Base-by-base conservation (phyloP, 148 eudicot genomes). In the Chenopodium album region DNA sequence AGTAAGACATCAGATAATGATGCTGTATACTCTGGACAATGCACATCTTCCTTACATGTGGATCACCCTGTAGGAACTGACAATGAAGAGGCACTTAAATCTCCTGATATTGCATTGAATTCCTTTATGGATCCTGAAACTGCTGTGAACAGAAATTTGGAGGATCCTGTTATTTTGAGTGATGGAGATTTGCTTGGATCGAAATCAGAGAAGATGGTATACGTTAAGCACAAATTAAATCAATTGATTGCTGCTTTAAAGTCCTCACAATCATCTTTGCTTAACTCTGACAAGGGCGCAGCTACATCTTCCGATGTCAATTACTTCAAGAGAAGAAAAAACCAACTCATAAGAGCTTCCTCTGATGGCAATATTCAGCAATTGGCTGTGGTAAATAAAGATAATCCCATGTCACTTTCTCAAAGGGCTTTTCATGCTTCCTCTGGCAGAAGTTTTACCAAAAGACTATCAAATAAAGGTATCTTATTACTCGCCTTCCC, bases 261-360 rank as follows among this genome's bases (percentile, higher is more conserved):
- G 71, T 44, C 91, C 84, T 79, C 89, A n/a, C 88, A 86, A 68
- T 22, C 63, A 52, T 80, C 93, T 83, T 54, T 81, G 76, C 84
- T 23, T 79, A 82, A 79, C 52, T 60, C 79, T 59, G 91, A 88
- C 77, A 87, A 83, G n/a, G 70, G 84, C 54, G 79, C 82, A 48
- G 75, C 81, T 68, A 76, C 79, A 75, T 84, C 88, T 76, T 91
- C 97, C 20, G 91, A 88, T 84, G 76, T 17, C 44, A 85, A 88
- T 74, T 95, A 95, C 87, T 95, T 83, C 85, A 94, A 92, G 85
- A 93, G 86, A 82, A 91, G 87, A 86, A 88, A 84, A 81, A 88
- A 95, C 82, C 99, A 95, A 84, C 96, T 95, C 72, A 82, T 95
- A 63, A 89, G 99, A 83, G 87, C 92, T 78, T 88, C 92, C 50